Evolutionary conservation across 2,329 filamentous ascomycete genomes (phyloP).

Genomic region (Penicillium sp.): DNA sequence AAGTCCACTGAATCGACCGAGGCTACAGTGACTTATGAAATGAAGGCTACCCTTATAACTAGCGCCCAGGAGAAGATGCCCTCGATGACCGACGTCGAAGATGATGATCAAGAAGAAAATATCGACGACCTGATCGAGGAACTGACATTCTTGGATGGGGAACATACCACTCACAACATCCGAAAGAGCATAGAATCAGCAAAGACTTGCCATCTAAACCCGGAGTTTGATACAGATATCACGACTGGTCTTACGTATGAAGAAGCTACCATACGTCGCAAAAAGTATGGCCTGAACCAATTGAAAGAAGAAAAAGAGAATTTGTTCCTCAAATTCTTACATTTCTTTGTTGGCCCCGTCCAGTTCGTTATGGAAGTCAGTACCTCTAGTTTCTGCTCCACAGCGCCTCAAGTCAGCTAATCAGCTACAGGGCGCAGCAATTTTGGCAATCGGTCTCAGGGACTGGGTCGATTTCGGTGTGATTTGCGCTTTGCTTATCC

Average conservation of each 20-base stretch:
- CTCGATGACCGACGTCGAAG: slow-evolving; percentile 53
- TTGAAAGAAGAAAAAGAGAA: slow-evolving; percentile 94
- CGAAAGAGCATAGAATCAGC: slow-evolving; percentile 64
- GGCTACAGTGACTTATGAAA: background rate
- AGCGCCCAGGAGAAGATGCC: slow-evolving; percentile 53
- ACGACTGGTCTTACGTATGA: slow-evolving; percentile 72
- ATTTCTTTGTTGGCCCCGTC: slow-evolving; percentile 86
- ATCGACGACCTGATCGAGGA: slow-evolving; percentile 88
- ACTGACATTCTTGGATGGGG: slow-evolving; percentile 74
- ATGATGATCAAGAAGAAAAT: slow-evolving; percentile 79
- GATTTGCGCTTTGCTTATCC: slow-evolving; percentile 79
- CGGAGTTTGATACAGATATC: slow-evolving; percentile 77
- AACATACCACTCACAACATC: slow-evolving; percentile 51
- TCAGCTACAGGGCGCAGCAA: slow-evolving; percentile 65
- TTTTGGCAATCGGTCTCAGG: slow-evolving; percentile 80
- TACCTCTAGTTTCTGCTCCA: background rate
- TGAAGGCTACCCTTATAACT: background rate
- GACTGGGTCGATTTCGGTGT: slow-evolving; percentile 96
- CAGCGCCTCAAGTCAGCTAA: slow-evolving; percentile 2
- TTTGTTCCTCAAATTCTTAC: slow-evolving; percentile 77
- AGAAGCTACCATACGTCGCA: slow-evolving; percentile 68
- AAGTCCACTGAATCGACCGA: background rate
- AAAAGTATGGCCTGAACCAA: slow-evolving; percentile 82
- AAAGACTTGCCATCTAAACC: slow-evolving; percentile 67
- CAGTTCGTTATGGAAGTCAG: slow-evolving; percentile 92